These are phyloP conservation scores for Fusarium sp. DNA, from an alignment of 2,329 filamentous ascomycete genomes.

Conservation along the genomic window DNA sequence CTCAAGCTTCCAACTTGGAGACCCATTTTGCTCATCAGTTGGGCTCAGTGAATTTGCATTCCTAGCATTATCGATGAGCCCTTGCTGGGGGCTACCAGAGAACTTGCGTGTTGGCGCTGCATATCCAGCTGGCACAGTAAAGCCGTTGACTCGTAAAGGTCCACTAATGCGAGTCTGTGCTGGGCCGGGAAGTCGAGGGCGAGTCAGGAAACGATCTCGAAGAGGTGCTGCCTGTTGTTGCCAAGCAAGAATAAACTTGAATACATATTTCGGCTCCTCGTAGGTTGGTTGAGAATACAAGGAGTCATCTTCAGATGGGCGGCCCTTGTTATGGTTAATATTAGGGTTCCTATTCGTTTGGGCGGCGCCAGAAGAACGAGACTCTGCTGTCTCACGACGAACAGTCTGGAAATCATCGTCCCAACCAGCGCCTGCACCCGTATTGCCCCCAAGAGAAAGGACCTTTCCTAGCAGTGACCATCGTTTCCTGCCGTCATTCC, in stretches of 20 bases:
- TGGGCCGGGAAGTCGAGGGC: constrained; percentile 74
- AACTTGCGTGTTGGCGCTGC: constrained; percentile 58
- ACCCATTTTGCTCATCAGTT: constrained; percentile 38
- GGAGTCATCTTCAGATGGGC: constrained; percentile 61
- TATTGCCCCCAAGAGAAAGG: constrained; percentile 51
- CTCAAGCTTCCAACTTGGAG: constrained; percentile 28
- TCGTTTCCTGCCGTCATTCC: constrained; percentile 62
- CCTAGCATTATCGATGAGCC: constrained; percentile 60
- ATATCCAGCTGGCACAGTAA: constrained; percentile 49
- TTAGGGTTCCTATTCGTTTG: constrained; percentile 45
- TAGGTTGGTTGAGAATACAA: constrained; percentile 64
- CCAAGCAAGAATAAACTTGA: constrained; percentile 79
- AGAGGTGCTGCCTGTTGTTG: constrained; percentile 63
- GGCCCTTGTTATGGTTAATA: constrained; percentile 42
- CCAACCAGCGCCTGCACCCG: constrained; percentile 31
- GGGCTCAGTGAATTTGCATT: constrained; percentile 56
- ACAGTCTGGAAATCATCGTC: constrained; percentile 61
- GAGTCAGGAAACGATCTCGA: constrained; percentile 70
- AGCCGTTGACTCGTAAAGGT: constrained; percentile 51
- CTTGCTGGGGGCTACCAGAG: constrained; percentile 57
- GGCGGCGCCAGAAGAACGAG: constrained; percentile 46
- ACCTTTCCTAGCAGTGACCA: constrained; percentile 74
- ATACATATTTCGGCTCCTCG: constrained; percentile 69
- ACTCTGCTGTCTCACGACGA: constrained; percentile 60
- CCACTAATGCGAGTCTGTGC: constrained; percentile 71